Percentiles rank a stretch among this genome's conserved stretches.
phyloP scores from a whole-genome alignment of 208 protist species.

The Cochliopodium minus region DNA sequence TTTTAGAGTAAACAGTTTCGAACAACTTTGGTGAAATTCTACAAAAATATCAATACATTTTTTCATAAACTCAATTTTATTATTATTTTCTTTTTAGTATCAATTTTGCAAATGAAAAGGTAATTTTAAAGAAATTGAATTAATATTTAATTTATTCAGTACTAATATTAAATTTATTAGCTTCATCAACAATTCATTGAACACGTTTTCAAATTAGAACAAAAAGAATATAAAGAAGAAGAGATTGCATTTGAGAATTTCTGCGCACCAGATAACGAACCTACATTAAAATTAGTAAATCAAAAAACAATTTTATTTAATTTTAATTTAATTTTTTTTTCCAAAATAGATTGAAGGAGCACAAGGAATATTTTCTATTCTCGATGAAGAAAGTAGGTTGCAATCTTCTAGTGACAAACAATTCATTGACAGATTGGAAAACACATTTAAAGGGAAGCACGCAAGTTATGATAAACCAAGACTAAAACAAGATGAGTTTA shows the following conservation, averaged over 20 bases:
- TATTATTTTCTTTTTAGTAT: not conserved
- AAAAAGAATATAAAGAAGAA: too few relatives aligned
- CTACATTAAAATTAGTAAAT: too few relatives aligned
- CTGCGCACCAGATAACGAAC: too few relatives aligned
- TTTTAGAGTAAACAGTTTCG: conserved; percentile 35
- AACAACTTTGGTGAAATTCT: not conserved
- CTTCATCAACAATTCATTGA: too few relatives aligned
- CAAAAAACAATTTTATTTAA: too few relatives aligned
- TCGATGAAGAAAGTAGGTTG: conserved; percentile 87
- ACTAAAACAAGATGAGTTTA: conserved; percentile 41
- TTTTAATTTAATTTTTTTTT: too few relatives aligned
- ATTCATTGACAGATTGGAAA: conserved; percentile 65
- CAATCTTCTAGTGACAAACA: conserved; percentile 64
- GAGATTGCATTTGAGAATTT: too few relatives aligned
- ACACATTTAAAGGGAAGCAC: conserved; percentile 43
- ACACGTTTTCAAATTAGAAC: too few relatives aligned
- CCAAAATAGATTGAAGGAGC: too few relatives aligned
- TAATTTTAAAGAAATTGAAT: too few relatives aligned
- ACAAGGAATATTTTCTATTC: conserved; percentile 69
- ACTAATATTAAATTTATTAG: too few relatives aligned
- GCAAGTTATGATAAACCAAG: conserved; percentile 30
- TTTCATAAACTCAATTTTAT: not conserved
- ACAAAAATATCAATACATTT: not conserved
- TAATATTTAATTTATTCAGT: too few relatives aligned
- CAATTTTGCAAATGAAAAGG: conserved; percentile 6